Evolutionary conservation across 371 early-diverging fungal species (phyloP).

Genomic region (Mortierella sp.): DNA sequence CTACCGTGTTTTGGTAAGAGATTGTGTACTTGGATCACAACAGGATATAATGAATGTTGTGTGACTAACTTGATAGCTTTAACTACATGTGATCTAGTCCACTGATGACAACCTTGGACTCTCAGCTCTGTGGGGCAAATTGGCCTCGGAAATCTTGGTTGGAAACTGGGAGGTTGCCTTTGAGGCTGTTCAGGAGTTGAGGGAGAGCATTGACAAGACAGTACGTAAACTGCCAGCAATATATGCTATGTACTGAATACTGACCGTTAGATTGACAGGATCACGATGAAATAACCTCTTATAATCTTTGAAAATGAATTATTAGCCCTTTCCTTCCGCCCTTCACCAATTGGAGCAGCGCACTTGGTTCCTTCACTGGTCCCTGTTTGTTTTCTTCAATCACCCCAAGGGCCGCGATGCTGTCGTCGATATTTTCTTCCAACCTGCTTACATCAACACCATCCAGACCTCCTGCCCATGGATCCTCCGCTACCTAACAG

Average conservation of each 20-base stretch:
- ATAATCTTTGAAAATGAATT: neutral
- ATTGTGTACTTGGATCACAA: neutral
- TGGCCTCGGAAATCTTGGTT: constrained; percentile 94
- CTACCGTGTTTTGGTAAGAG: constrained; percentile 86
- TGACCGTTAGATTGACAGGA: too few relatives aligned
- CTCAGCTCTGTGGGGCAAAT: constrained; percentile 95
- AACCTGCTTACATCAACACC: constrained; percentile 93
- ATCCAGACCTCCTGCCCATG: constrained; percentile 96
- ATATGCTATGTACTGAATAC: too few relatives aligned
- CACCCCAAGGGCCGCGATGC: constrained; percentile 95
- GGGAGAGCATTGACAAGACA: constrained; percentile 88
- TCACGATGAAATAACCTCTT: too few relatives aligned
- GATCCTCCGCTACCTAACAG: constrained; percentile 93
- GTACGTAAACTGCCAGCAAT: constrained; percentile 34
- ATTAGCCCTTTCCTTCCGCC: constrained; percentile 73
- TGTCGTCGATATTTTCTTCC: constrained; percentile 92
- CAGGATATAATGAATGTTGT: neutral
- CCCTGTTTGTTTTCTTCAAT: constrained; percentile 96
- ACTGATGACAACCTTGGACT: constrained; percentile 85
- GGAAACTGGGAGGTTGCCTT: constrained; percentile 94
- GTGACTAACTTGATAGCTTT: neutral
- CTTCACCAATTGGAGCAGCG: constrained; percentile 93
- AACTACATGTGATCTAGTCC: constrained; percentile 63
- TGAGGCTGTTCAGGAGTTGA: constrained; percentile 88
- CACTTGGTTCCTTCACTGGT: constrained; percentile 96